Percentiles rank a stretch among this genome's conserved stretches.
phyloP scores from a whole-genome alignment of 2,329 filamentous ascomycete genomes.

The Talaromyces sp. region DNA sequence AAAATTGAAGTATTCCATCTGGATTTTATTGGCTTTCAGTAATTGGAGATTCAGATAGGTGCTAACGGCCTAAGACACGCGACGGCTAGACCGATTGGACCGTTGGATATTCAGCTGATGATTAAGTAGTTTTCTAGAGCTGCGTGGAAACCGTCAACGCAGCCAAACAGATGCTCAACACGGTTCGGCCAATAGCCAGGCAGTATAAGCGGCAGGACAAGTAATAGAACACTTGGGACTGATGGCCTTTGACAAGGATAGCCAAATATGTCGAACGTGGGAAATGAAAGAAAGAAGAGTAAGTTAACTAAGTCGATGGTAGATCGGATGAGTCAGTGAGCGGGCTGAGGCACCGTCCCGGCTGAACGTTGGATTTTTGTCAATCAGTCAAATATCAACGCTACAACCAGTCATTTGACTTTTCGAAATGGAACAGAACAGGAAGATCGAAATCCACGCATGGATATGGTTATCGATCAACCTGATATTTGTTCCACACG shows the following conservation, averaged over 20 bases:
- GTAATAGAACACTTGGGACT: neutral
- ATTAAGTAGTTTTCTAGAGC: neutral
- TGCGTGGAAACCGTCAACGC: neutral
- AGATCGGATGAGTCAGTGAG: conserved; percentile 5
- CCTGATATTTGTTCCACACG: neutral
- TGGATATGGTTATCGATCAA: neutral
- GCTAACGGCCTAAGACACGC: neutral
- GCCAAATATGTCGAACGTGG: neutral
- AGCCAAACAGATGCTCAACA: conserved; percentile 1
- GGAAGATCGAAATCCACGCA: neutral
- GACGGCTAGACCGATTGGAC: conserved; percentile 8
- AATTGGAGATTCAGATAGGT: neutral
- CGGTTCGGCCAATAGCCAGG: neutral
- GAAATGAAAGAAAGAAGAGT: neutral
- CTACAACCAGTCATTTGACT: neutral
- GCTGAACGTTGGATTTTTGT: neutral
- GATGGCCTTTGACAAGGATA: neutral
- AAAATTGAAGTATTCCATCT: conserved; percentile 50
- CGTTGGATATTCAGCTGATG: conserved; percentile 7
- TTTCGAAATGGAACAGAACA: neutral
- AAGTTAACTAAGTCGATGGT: neutral
- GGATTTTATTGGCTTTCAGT: conserved; percentile 4
- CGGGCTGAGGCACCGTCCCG: neutral
- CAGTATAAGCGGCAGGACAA: neutral
- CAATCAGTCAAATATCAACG: neutral